Conservation (phyloP, 2,329 filamentous ascomycete genomes). For the Diaporthe citriasiana region DNA sequence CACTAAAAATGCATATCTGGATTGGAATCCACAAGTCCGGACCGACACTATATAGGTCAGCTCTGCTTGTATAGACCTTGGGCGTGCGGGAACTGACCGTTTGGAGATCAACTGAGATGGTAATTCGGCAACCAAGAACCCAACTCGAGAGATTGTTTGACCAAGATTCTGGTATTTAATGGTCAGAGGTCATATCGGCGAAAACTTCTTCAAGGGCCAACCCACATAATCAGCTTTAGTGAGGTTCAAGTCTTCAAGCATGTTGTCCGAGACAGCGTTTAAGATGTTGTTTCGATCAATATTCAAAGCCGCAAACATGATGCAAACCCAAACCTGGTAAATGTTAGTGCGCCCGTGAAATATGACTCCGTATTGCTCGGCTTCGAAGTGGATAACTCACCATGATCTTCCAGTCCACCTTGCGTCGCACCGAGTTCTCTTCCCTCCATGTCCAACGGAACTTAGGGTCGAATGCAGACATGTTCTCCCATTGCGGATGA, state of each 20-base stretch:
- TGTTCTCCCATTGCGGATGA: slow-evolving; percentile 62
- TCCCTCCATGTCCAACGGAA: slow-evolving; percentile 68
- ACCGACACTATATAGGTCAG: slow-evolving; percentile 17
- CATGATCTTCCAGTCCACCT: slow-evolving; percentile 55
- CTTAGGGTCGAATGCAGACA: slow-evolving; percentile 67
- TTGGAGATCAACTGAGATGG: slow-evolving; percentile 71
- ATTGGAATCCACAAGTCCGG: slow-evolving; percentile 48
- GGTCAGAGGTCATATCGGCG: not conserved
- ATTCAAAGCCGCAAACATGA: slow-evolving; percentile 67
- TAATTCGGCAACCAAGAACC: slow-evolving; percentile 67
- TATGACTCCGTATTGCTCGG: no score
- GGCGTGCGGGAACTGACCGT: slow-evolving; percentile 46
- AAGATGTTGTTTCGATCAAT: slow-evolving; percentile 60
- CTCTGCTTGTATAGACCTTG: not conserved
- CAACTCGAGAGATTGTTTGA: slow-evolving; percentile 64
- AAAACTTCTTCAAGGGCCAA: not conserved
- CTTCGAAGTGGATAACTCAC: not conserved
- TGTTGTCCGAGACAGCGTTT: slow-evolving; percentile 49
- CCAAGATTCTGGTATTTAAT: slow-evolving; percentile 57
- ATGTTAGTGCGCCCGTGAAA: not conserved
- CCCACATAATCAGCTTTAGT: slow-evolving; percentile 54
- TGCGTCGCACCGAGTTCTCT: slow-evolving; percentile 66
- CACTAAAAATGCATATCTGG: slow-evolving; percentile 41
- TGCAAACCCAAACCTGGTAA: slow-evolving; percentile 58
- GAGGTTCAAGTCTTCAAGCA: slow-evolving; percentile 49